These are phyloP conservation scores for Ascochyta viciae-villosae DNA, from an alignment of 2,329 filamentous ascomycete species.

Conservation along the genomic window DNA sequence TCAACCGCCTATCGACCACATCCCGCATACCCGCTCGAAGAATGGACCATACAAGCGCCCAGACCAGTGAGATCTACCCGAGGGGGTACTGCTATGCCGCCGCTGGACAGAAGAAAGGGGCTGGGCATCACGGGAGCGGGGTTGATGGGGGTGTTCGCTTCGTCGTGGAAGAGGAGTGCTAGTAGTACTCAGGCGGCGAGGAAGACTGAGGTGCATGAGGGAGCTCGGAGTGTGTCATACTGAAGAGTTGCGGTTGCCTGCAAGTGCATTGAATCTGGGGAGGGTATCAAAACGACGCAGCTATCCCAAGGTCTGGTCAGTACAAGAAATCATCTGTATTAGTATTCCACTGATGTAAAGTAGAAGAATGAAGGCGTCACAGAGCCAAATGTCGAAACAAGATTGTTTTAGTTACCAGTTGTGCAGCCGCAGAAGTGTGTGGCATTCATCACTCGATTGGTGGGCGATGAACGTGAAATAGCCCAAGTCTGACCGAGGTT, in stretches of 20 bases:
- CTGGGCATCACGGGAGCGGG: constrained; percentile 15
- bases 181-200: not conserved
- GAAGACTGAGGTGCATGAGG: not conserved
- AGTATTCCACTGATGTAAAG: no score
- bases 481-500: not conserved
- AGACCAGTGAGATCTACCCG: constrained; percentile 36
- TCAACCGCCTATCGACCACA: constrained; percentile 32
- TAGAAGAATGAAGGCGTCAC: no score
- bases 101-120: constrained; percentile 19
- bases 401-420: no score
- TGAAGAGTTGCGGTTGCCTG: not conserved
- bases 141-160: constrained; percentile 31
- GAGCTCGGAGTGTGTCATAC: constrained; percentile 1
- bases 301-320: not conserved
- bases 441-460: not conserved
- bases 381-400: no score
- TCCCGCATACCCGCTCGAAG: constrained; percentile 33
- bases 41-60: constrained; percentile 37
- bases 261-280: no score
- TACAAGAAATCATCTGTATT: no score
- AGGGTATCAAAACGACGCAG: no score
- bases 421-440: not conserved
- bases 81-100: constrained; percentile 32
- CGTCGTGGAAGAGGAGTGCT: constrained; percentile 34
- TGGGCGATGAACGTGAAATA: not conserved